Evolutionary conservation across 495 filamentous ascomycete species (phyloP), one percentile per base, ranked within the genome.

Genomic region (Neurospora sp.): DNA sequence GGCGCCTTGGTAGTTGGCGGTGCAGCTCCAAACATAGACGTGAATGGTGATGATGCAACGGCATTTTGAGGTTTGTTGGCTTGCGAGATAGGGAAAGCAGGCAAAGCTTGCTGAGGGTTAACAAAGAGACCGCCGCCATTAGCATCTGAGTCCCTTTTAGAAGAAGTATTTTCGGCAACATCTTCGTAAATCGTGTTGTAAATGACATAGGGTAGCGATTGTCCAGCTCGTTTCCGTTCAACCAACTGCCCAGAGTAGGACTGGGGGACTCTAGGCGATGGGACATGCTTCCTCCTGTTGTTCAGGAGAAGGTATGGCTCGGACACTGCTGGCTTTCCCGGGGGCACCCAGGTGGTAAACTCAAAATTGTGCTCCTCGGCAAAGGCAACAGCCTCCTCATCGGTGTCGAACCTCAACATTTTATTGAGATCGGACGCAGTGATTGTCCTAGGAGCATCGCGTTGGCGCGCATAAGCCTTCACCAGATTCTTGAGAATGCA

Each of bases 381-480:
- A 76, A 94, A 97, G 3, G 88, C 82, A 3, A 88, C 80, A 1
- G 91, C 91, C 75, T 97, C 88, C 12, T 91, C 86, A 42, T 89
- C 84, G 8, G 90, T 85, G 78, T 97, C 94, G 70, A 97, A 94
- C 59, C 87, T 87, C 41, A 98, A 82, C 9, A 89, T 84, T 22
- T 83, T 80, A 70, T 90, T 90, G 48, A 97, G 79, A 53, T 91
- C 86, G 2, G 86, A 80, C 22, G 93, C 78, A 1, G 89, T 92
- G 85, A 94, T 92, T 72, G 96, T 93, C 68, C 92, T 88, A 4
- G 90, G 91, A 35, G 89, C 91, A 71, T 89, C 88, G 74, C 84
- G 83, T 76, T 88, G 89, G 76, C 88, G 87, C 5, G 89, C 88
- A 71, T 87, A 86, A 1, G 88, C 87, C 41, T 79, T 81, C 22